A percentile compares a stretch with the other conserved stretches of the same genome.
Evolutionary conservation across 352 stramenopile species (phyloP).

Genomic region (Pythium volutum): DNA sequence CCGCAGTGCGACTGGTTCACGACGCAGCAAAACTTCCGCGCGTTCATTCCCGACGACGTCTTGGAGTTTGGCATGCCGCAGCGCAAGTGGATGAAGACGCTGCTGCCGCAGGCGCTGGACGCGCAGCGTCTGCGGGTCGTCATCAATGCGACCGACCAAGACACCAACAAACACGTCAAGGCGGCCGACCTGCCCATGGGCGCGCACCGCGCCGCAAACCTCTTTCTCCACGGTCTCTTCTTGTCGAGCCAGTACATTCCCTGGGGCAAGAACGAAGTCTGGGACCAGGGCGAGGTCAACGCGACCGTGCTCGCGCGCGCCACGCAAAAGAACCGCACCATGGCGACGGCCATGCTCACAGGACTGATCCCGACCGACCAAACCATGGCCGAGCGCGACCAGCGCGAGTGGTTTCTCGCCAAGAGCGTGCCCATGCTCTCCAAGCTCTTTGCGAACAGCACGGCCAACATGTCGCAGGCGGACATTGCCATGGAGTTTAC

Average conservation of each 20-base stretch:
- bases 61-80: constrained; percentile 11
- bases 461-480: constrained; percentile 1
- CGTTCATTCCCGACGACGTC: background rate
- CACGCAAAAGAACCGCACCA: background rate
- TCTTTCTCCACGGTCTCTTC: constrained; percentile 9
- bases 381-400: background rate
- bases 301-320: background rate
- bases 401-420: constrained; percentile 15
- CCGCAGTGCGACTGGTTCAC: background rate
- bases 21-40: background rate
- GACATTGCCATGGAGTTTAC: constrained; percentile 19
- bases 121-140: background rate
- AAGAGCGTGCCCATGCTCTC: background rate
- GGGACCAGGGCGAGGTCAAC: background rate
- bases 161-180: background rate
- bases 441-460: constrained; percentile 1
- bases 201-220: constrained; percentile 4
- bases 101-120: constrained; percentile 8
- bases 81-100: constrained; percentile 11
- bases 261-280: background rate
- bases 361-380: background rate
- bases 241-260: constrained; percentile 5
- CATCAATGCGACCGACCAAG: constrained; percentile 8
- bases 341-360: background rate
- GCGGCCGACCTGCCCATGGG: constrained; percentile 9